phyloP scores from a whole-genome alignment of 176 grass and related monocot species.

The Rhynchospora tenuis region DNA sequence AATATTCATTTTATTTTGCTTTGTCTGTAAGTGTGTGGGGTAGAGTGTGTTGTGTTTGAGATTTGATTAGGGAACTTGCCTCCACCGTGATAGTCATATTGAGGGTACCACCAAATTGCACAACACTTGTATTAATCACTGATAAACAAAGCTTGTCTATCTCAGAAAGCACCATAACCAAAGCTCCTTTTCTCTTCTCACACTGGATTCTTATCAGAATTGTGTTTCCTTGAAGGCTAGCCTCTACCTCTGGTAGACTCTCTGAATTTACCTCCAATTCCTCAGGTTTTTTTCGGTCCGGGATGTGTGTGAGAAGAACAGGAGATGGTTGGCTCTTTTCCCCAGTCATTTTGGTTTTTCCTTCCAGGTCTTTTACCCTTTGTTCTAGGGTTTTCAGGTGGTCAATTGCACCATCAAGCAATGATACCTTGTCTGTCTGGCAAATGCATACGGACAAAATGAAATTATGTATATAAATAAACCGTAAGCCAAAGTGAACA shows the following conservation, averaged over 20 bases:
- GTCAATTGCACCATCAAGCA: slow-evolving; percentile 27
- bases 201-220: slow-evolving; percentile 32
- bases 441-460: neutral
- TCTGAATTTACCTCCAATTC: neutral
- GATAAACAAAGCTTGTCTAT: slow-evolving; percentile 25
- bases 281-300: neutral
- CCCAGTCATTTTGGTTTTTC: neutral
- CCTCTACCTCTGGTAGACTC: slow-evolving; percentile 18
- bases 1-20: too few relatives aligned
- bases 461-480: neutral
- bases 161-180: slow-evolving; percentile 25
- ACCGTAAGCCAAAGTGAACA: neutral
- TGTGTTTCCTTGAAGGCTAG: slow-evolving; percentile 15
- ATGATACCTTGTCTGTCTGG: slow-evolving; percentile 35
- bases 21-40: too few relatives aligned
- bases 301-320: neutral
- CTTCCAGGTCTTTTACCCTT: slow-evolving; percentile 23
- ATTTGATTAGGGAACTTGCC: slow-evolving; percentile 12
- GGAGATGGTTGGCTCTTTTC: neutral
- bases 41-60: neutral
- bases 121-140: slow-evolving; percentile 21
- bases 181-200: slow-evolving; percentile 23
- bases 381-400: slow-evolving; percentile 26
- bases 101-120: slow-evolving; percentile 23
- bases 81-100: slow-evolving; percentile 24